Base-by-base conservation (phyloP, 305 asterid genomes). In the Plantago coronopus region DNA sequence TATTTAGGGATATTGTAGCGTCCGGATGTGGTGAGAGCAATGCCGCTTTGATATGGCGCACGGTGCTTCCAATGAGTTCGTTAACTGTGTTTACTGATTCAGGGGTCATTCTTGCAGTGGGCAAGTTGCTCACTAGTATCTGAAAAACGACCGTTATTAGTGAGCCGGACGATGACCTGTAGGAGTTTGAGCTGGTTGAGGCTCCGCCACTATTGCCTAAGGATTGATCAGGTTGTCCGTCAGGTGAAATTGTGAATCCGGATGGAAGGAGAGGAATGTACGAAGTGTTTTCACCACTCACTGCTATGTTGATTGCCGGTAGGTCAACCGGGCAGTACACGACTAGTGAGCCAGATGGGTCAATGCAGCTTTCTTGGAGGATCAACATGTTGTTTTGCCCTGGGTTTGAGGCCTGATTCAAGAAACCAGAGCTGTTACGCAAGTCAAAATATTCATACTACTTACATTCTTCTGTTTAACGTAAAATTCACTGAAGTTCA, bases 351-450 rank as follows among this genome's bases (percentile, higher is more conserved):
- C 96, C 95, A 1, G 95, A 83, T 65, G 96, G 67, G 76, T 94
- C 99, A n/a, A 70, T 69, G 84, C 97, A 94, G 79, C 93, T 89
- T 59, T 94, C 99, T 75, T 94, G 99, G 19, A 94, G 90, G 29
- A 94, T 86, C 72, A 94, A 43, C 93, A 84, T 89, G 81, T 85
- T 86, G 86, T 83, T 87, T 54, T 89, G 97, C 78, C 86, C 80
- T 0, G 96, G 76, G 75, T 81, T 86, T 59, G 67, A 66, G 23
- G 95, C 97, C 99, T 89, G 76, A 7, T 53, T 53, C 12, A 18
- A 34, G 56, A 45, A 50, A 7, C 48, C 11, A 13, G 34, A 25
- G 23, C 17, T 12, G 44, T 27, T 8, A 53, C 18, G 20, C 11
- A 29, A 27, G 42, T 54, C 37, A 50, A 22, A 20, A 20, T 21